Evolutionary conservation across 805 yeast genomes (phyloP).

Genomic region (Metahyphopichia silvanorum): DNA sequence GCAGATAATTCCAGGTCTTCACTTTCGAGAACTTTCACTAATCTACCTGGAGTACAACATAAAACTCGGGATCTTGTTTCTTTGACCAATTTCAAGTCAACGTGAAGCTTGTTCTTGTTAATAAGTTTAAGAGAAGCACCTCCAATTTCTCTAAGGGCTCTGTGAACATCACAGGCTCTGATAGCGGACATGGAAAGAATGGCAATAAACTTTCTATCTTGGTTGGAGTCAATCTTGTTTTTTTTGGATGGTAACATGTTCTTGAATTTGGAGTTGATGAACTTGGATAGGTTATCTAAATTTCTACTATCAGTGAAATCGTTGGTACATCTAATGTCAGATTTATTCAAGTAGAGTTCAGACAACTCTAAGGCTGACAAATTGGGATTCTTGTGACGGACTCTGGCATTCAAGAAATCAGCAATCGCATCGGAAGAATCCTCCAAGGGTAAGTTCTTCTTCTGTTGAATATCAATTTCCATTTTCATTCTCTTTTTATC

Average conservation of each 20-base stretch:
- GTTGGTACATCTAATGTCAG: slow-evolving; percentile 59
- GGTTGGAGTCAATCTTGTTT: slow-evolving; percentile 21
- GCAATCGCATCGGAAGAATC: slow-evolving; percentile 56
- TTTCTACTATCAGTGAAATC: slow-evolving; percentile 52
- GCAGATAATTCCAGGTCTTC: slow-evolving; percentile 39
- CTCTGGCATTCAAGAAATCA: slow-evolving; percentile 60
- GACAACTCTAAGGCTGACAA: slow-evolving; percentile 72
- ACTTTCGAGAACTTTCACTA: slow-evolving; percentile 43
- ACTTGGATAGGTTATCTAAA: slow-evolving; percentile 54
- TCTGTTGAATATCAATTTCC: slow-evolving; percentile 60
- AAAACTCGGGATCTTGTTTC: slow-evolving; percentile 48
- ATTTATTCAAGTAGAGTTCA: slow-evolving; percentile 57
- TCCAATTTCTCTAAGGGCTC: slow-evolving; percentile 50
- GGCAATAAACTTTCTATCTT: slow-evolving; percentile 45
- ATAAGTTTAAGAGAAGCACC: slow-evolving; percentile 67
- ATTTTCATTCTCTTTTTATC: slow-evolving; percentile 65
- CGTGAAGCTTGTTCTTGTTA: slow-evolving; percentile 67
- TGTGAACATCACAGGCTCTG: slow-evolving; percentile 80
- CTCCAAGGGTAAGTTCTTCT: slow-evolving; percentile 50
- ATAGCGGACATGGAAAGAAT: slow-evolving; percentile 73
- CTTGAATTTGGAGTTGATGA: slow-evolving; percentile 48
- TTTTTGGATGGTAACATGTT: slow-evolving; percentile 40
- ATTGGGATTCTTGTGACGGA: slow-evolving; percentile 60
- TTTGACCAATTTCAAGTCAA: slow-evolving; percentile 50
- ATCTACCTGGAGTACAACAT: slow-evolving; percentile 64